Percentiles rank a stretch among this genome's conserved stretches.
Evolutionary conservation across 148 eudicot species (phyloP).

Genomic region (Spergularia marina): DNA sequence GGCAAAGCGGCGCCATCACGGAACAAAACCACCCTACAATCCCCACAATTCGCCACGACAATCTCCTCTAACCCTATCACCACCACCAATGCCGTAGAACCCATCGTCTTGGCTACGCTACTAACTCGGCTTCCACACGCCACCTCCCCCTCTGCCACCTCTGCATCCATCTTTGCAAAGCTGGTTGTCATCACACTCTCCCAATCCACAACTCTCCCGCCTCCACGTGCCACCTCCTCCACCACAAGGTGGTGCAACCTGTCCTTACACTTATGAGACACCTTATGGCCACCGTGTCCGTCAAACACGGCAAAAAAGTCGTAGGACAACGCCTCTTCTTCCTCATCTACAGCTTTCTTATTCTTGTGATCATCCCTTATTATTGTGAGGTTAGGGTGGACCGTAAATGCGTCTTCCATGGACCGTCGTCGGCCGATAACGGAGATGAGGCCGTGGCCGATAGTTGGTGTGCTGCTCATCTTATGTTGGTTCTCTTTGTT

Average conservation of each 20-base stretch:
- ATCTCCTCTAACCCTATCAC: slow-evolving; percentile 37
- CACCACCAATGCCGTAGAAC: slow-evolving; percentile 45
- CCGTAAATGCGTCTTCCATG: slow-evolving; percentile 42
- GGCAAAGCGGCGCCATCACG: slow-evolving; percentile 27
- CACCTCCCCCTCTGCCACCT: slow-evolving; percentile 16
- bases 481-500: not conserved
- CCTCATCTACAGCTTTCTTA: not conserved
- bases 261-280: slow-evolving; percentile 32
- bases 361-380: not conserved
- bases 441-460: slow-evolving; percentile 31
- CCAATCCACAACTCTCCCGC: slow-evolving; percentile 19
- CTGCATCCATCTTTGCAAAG: slow-evolving; percentile 36
- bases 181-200: slow-evolving; percentile 29
- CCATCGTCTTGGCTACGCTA: slow-evolving; percentile 4
- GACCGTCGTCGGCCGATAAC: slow-evolving; percentile 40
- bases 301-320: slow-evolving; percentile 44
- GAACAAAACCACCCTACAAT: slow-evolving; percentile 37
- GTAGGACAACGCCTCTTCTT: not conserved
- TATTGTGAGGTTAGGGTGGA: slow-evolving; percentile 6
- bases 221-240: slow-evolving; percentile 17
- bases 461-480: slow-evolving; percentile 1
- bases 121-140: not conserved
- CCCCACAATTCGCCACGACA: slow-evolving; percentile 43
- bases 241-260: slow-evolving; percentile 32
- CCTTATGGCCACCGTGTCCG: slow-evolving; percentile 41